These are phyloP conservation scores for Hanseniaspora singularis DNA, from an alignment of 805 yeast genomes.

Conservation along the genomic window DNA sequence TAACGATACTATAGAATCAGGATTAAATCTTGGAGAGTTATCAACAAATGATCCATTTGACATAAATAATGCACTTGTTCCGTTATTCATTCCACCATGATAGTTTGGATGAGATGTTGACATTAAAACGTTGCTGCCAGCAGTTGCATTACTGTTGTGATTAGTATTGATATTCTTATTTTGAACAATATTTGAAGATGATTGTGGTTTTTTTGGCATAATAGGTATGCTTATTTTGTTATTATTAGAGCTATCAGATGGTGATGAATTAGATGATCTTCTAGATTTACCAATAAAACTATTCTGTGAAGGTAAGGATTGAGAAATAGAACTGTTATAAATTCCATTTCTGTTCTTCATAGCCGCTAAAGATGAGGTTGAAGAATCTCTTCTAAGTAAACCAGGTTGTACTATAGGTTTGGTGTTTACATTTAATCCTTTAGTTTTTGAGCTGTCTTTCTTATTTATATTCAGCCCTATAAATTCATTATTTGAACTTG, in stretches of 20 bases:
- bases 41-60: conserved; percentile 14
- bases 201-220: conserved; percentile 28
- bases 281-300: conserved; percentile 19
- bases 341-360: conserved; percentile 12
- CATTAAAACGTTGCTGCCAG: conserved; percentile 5
- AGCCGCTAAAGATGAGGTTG: conserved; percentile 14
- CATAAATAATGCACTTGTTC: conserved; percentile 8
- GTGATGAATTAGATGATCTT: conserved; percentile 26
- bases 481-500: neutral
- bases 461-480: neutral
- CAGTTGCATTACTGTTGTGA: neutral
- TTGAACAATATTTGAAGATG: no score
- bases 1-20: conserved; percentile 7
- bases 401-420: neutral
- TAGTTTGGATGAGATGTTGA: conserved; percentile 13
- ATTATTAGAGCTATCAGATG: conserved; percentile 25
- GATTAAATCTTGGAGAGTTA: conserved; percentile 13
- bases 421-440: neutral
- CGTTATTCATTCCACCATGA: neutral
- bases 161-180: neutral
- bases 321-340: neutral
- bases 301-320: neutral
- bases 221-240: conserved; percentile 27
- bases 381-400: conserved; percentile 13
- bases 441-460: conserved; percentile 12